Base-by-base conservation (phyloP, 768 basidiomycete genomes). In the Auricularia cornea region DNA sequence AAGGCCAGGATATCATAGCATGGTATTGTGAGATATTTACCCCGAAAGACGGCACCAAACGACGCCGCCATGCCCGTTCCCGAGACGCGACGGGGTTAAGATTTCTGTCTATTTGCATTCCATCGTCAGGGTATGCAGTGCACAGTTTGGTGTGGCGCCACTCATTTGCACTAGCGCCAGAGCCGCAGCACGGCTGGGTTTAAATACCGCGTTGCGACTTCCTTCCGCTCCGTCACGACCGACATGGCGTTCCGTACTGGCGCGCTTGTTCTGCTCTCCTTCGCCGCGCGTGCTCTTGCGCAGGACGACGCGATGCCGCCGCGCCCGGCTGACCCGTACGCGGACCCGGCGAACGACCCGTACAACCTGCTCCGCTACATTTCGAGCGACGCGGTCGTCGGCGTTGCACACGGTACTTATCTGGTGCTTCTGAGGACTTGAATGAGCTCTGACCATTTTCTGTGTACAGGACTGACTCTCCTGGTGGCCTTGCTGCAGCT, bases 361-460 rank as follows among this genome's bases (percentile, higher is more conserved):
- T 78, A 78, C 68, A 85, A 86, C 64, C 79, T 80, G 3, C 71
- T 86, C n/a, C 76, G 74, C 63, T 86, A 85, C 67, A 86, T 86
- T 59, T 74, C 81, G 3, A 82, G 78, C 41, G 81, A 86, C 69
- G 72, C 77, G 3, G 68, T 83, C 41, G 84, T 84, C 0, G 80
- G 69, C 3, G 70, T 85, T 60, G 79, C 84, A 8, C 83, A 83
- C 65, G 66, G 74, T 69, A 23, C n/a, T 2, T 5, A 14, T 1
- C 66, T 44, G 33, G 35, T 51, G 38, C 30, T 23, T 14, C 10
- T 29, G 26, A 28, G 8, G 3, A 5, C 56, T 28, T n/a, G 3
- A 59, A 38, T 12, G 60, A 12, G 40, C 29, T 16, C 6, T 20
- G 35, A 41, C 51, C 26, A 10, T 10, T 38, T 38, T 51, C 30